Evolutionary conservation across 148 eudicot genomes (phyloP), one percentile per base, ranked within the genome.

Genomic region (Polygonum maritimum): DNA sequence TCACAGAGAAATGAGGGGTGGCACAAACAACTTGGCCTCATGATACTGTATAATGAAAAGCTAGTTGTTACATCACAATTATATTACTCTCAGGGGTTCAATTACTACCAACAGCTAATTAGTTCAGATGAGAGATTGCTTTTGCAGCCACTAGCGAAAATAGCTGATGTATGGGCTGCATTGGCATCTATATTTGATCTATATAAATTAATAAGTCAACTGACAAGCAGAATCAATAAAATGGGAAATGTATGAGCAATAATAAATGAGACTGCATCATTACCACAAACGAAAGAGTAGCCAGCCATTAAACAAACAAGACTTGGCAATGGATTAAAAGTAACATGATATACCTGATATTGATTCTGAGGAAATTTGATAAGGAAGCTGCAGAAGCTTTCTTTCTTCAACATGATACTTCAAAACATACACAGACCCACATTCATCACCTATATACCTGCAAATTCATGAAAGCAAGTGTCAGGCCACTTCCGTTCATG

Each of bases 401-500:
- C 80, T 78, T 73, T 85, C 90, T 80, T 85, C 88, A 73, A 78
- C 83, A 80, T 90, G 91, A 81, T 87, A 95, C 81, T 88, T 85
- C 54, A 92, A 58, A 60, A 87, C 88, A 49, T 92, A 85, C 71
- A 95, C 77, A 44, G 83, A 80, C 62, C 97, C 97, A 81, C 82
- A 84, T 69, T 92, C 99, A 69, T 92, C 99, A 63, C 97, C 99
- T 40, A 92, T 39, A 82, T 95, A 92, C 94, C 99, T 95, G 85
- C 71, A 80, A 57, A 78, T 10, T 72, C 54, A 45, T n/a, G 75
- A 44, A 7, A 38, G 16, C 18, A 3, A 13, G n/a, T 67, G 45
- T 67, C 71, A 67, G 45, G 18, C 10, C 45, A 36, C 18, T 35
- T 36, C 35, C 41, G 38, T 33, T 31, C 19, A 33, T 13, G 45